Evolutionary conservation across 768 basidiomycete genomes (phyloP).

Genomic region (Cantharellus anzutake): DNA sequence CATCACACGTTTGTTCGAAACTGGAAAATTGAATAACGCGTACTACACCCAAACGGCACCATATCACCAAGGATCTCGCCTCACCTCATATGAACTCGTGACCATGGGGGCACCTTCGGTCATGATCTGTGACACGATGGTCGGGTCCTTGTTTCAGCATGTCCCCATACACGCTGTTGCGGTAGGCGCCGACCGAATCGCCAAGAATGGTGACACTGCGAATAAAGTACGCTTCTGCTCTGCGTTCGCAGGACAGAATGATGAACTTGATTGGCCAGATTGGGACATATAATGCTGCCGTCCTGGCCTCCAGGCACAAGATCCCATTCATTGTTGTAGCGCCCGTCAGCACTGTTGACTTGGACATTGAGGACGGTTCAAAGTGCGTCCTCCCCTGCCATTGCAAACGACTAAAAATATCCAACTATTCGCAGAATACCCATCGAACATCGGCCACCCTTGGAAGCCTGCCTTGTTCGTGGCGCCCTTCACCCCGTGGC

Average conservation of each 20-base stretch:
- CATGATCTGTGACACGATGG: slow-evolving; percentile 97
- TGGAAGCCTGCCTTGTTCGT: slow-evolving; percentile 78
- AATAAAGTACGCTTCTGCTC: slow-evolving; percentile 50
- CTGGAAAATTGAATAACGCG: slow-evolving; percentile 54
- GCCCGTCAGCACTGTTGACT: slow-evolving; percentile 81
- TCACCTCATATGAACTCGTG: slow-evolving; percentile 80
- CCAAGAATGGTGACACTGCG: slow-evolving; percentile 88
- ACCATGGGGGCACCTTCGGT: slow-evolving; percentile 67
- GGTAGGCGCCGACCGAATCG: slow-evolving; percentile 79
- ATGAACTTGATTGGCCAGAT: slow-evolving; percentile 24
- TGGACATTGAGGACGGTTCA: slow-evolving; percentile 51
- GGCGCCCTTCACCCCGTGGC: slow-evolving; percentile 50
- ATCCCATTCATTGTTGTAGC: slow-evolving; percentile 90
- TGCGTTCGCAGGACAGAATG: not conserved
- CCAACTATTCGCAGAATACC: slow-evolving; percentile 36
- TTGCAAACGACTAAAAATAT: not conserved
- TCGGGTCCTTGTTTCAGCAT: slow-evolving; percentile 85
- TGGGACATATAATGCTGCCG: slow-evolving; percentile 92
- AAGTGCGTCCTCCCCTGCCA: slow-evolving; percentile 20
- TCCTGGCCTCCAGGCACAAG: slow-evolving; percentile 68
- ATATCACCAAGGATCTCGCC: slow-evolving; percentile 65
- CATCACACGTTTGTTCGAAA: slow-evolving; percentile 77
- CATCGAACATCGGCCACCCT: slow-evolving; percentile 76
- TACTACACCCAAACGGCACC: slow-evolving; percentile 91
- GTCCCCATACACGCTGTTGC: slow-evolving; percentile 63